Base-by-base conservation (phyloP, 163 green algal species). In the Scenedesmus sp. region DNA sequence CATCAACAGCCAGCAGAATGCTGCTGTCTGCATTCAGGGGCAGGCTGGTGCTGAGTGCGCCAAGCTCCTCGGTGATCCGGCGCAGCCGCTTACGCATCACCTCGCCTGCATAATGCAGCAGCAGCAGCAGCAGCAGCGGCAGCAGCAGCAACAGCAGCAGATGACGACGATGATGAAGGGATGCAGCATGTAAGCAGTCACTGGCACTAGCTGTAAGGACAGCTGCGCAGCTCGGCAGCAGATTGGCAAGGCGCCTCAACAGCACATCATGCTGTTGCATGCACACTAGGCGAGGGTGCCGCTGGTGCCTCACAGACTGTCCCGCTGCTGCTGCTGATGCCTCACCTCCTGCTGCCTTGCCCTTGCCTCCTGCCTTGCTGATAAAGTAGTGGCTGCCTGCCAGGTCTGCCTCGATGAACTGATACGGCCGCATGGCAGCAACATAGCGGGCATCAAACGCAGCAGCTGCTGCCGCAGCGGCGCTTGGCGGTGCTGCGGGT, bases 1-100 rank as follows among this genome's bases (percentile, higher is more conserved):
- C 83, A 57, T 97, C 94, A 66, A 96, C 92, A 8, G 93, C 94
- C 20, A 97, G 74, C 23, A 96, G 85, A 34, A 97, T 92, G 26
- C 90, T 93, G 18, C 91, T 95, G 57, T 94, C 92, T 74, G 74
- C 93, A 20, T 86, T 87, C 3, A 96, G 60, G 6, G 96, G 94
- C 66, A 97, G 92, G 79, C 82, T 91, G 13, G 91, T 96, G 10
- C 77, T 87, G 62, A 97, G 88, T 1, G 91, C 91, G 20, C 60
- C 79, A 10, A 95, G 52, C 89, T 95, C 92, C 90, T 91, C 74
- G 16, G 88, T 93, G 52, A 95, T 95, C 59, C 92, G 92, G n/a
- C 84, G 87, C 76, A 96, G 91, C 56, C 94, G 89, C 79, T 76
- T 87, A 5, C 94, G 93, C 94, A 96, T 95, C 66, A 91, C 54